Evolutionary conservation across 306 rosid species (phyloP), one percentile per base, ranked within the genome.

Genomic region (Ormosia semicastrata): DNA sequence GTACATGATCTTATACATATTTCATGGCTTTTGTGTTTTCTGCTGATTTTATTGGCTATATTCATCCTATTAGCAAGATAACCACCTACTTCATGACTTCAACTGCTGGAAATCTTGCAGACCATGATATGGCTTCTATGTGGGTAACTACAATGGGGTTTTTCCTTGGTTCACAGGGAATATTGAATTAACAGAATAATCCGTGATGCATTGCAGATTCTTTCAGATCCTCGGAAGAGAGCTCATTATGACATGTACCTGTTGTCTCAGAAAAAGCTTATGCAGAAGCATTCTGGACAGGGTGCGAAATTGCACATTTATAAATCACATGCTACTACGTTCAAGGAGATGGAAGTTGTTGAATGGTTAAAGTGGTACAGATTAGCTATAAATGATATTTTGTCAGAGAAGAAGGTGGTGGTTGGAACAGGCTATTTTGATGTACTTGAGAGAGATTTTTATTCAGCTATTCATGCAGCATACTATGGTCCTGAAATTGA

Each of bases 291-390:
- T 57, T 62, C 89, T 44, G 62, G 79, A 17, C 79, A 83, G 39
- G 84, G 88, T 73, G 72, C 83, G 30, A 87, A 83, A 44, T 82
- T 92, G 54, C 81, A 84, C 49, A 77, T 81, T 50, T 88, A 88
- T 78, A 69, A 85, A 54, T 84, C 92, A 49, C 72, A 88, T 78
- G 82, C 66, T 67, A 54, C 80, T 12, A 32, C 85, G 1, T 85
- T 82, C 82, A 89, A 86, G 88, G 91, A 86, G 84, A 90, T 91
- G 94, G 98, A 95, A 86, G 99, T 95, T 77, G 95, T 91, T 59
- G 97, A 95, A 75, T 95, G 99, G 99, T 88, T 95, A 84, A 91
- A 86, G 85, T 93, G 90, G 94, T 95, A 95, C 68, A 89, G 97
- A 81, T 71, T 37, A 30, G 93, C 95, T 70, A 89, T 95, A 78